Evolutionary conservation across 2,329 filamentous ascomycete species (phyloP), one percentile per base, ranked within the genome.

Genomic region (Sporothrix dimorphospora): DNA sequence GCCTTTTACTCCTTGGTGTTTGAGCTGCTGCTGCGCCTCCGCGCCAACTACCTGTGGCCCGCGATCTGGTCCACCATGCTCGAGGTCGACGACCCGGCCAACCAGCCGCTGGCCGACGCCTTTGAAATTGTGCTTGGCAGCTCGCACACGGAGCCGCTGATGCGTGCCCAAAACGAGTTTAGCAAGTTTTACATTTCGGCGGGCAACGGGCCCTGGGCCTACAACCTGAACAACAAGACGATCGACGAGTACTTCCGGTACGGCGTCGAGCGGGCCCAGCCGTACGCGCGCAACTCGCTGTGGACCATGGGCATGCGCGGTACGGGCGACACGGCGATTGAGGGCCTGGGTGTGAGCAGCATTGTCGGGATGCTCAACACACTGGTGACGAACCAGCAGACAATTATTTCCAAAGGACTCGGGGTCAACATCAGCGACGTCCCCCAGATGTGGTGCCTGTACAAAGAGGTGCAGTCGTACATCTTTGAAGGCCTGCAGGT

Each of bases 1-100:
- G 85, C 87, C 4, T 92, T 93, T 79, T 92, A 94, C 79, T 82
- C 85, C 4, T 86, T 87, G 24, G 87, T 94, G 24, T 93, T 92
- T 74, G 92, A 94, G 81, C 83, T 94, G 1, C 81, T 93, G 1
- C 86, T 94, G 6, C 86, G 92, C 7, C 83, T 92, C 38, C 86
- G 88, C 49, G 91, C 91, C 19, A 94, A 94, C 79, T 93, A 93
- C 77, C 82, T 94, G 67, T 94, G 92, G 91, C 92, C 91, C 78
- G 75, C 80, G 8, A 72, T 80, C 45, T 94, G 91, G 92, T 87
- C 85, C 6, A 87, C 85, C 74, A 92, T 92, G 85, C 92, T 93
- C 77, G 88, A 90, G 77, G 86, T 92, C 1, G 92, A 94, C 73
- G 91, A 94, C 77, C 83, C 87, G 2, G 83, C 85, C 40, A 93